Conservation (phyloP, 2,329 filamentous ascomycete species). For the Chrysoporthe deuterocubensis region DNA sequence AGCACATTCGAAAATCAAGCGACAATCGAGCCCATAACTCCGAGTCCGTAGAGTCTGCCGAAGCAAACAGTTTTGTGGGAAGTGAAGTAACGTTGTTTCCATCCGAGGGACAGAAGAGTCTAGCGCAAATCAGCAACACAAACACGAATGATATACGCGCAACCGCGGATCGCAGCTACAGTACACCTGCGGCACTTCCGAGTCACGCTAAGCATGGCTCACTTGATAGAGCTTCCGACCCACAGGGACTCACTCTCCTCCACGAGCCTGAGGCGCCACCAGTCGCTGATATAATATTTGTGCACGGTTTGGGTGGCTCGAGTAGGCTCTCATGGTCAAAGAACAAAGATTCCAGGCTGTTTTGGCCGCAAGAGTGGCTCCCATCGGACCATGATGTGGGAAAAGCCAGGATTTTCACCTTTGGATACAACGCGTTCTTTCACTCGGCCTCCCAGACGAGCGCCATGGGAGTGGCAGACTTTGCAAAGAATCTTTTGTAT, state of each 20-base stretch:
- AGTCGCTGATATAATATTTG: conserved; percentile 11
- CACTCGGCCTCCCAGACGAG: not conserved
- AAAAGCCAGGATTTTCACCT: not conserved
- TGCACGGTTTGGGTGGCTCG: conserved; percentile 1
- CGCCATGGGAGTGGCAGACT: not conserved
- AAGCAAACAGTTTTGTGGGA: not conserved
- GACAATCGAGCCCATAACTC: not conserved
- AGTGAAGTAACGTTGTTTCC: not conserved
- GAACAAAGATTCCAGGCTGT: not conserved
- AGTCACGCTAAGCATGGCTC: not conserved
- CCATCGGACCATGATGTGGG: not conserved
- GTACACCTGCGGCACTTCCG: not conserved
- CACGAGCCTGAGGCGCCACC: not conserved
- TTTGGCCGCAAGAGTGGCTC: not conserved
- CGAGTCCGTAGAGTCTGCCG: not conserved
- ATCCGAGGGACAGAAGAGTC: not conserved
- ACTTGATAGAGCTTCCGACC: not conserved
- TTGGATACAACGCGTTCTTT: not conserved
- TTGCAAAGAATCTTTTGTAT: not conserved
- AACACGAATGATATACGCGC: not conserved
- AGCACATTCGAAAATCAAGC: not conserved
- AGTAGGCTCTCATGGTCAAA: not conserved
- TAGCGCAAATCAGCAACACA: not conserved
- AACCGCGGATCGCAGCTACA: not conserved
- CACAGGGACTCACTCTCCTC: not conserved